Evolutionary conservation across 331 rosid genomes (phyloP).

Genomic region (Quercus phellos): DNA sequence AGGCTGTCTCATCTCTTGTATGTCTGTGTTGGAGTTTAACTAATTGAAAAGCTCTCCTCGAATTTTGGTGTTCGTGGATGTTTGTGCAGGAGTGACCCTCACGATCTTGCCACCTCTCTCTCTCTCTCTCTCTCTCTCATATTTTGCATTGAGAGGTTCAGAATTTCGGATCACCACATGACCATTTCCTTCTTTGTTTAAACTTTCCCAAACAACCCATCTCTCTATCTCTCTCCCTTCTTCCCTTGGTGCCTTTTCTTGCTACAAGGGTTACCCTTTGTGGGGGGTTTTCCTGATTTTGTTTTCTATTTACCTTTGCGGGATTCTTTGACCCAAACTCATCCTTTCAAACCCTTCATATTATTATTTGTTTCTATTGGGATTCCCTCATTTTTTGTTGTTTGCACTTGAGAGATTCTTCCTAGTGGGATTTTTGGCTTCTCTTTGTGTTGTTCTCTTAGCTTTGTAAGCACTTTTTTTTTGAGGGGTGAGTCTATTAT

Average conservation of each 20-base stretch:
- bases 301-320: conserved; percentile 34
- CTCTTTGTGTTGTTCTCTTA: conserved; percentile 18
- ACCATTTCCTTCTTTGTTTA: conserved; percentile 43
- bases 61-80: conserved; percentile 50
- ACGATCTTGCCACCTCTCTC: conserved; percentile 42
- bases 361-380: conserved; percentile 2
- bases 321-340: conserved; percentile 55
- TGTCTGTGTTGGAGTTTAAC: conserved; percentile 21
- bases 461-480: neutral
- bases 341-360: conserved; percentile 3
- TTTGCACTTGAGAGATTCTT: conserved; percentile 40
- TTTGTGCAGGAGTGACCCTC: conserved; percentile 50
- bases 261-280: conserved; percentile 29
- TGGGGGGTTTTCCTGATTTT: conserved; percentile 31
- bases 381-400: conserved; percentile 26
- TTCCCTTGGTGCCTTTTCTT: conserved; percentile 30
- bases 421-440: conserved; percentile 38
- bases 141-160: conserved; percentile 17
- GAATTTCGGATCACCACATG: conserved; percentile 68
- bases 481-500: conserved; percentile 17
- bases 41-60: conserved; percentile 36
- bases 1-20: conserved; percentile 26
- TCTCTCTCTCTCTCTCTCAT: neutral
- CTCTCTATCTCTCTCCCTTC: neutral
- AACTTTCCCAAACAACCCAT: conserved; percentile 17